Evolutionary conservation across 176 grass and related monocot genomes (phyloP), one percentile per base, ranked within the genome.

Genomic region (Oryza australiensis): DNA sequence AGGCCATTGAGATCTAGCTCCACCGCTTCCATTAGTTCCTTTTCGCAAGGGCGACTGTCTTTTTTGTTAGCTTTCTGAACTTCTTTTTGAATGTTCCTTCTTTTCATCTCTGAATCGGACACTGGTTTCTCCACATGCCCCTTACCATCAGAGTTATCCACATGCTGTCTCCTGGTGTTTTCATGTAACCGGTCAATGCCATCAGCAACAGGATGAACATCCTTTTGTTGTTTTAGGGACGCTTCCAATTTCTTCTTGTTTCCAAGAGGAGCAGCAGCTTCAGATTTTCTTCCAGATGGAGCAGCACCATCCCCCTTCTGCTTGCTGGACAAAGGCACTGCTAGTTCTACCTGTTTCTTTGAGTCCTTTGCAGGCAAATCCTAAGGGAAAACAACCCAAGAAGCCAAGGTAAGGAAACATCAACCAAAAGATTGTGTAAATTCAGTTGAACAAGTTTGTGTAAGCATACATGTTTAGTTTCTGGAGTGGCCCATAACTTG

Each of bases 391-490:
- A 84, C 48, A 32, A 35, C 12, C n/a, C 69, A 57, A 60, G 10
- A 64, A 81, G 49, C 22, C 62, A 68, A 45, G 37, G 81, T 53
- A 66, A 66, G 9, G 37, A 33, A 29, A 55, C 20, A 40, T 13
- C 43, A 4, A 46, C 43, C 43, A 46, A 40, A 2, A 9, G 38
- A 40, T 40, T 40, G 2, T 2, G 38, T 53, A 82, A 70, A 77
- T 73, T 69, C 66, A 80, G 74, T 16, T 72, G 4, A 74, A 62
- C 30, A 73, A 63, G 26, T 64, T 60, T 20, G 41, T 82, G 80
- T 72, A 57, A 55, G 77, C 90, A 87, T 90, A 95, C 97, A 83
- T 78, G 63, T 89, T 88, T 72, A 49, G 73, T 62, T 87, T 80
- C 73, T 0, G 41, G 27, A 46, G 33, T 11, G 73, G 70, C 67